phyloP scores from a whole-genome alignment of 257 asterid genomes.

The Cynanchum wilfordii region DNA sequence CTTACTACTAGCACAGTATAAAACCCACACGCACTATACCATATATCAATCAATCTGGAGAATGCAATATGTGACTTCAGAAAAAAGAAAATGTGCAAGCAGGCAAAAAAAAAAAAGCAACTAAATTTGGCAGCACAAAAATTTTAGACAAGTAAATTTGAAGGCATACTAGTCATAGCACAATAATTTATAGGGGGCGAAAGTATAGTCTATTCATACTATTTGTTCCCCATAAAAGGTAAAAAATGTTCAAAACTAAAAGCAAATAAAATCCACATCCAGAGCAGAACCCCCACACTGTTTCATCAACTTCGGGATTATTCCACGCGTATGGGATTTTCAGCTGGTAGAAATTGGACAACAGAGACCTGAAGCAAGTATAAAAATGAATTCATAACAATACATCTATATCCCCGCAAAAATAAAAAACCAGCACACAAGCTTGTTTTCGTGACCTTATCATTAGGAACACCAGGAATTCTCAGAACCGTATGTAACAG shows the following conservation, averaged over 20 bases:
- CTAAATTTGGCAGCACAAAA: neutral
- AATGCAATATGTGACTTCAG: too few relatives aligned
- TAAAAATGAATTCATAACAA: neutral
- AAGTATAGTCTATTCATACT: neutral
- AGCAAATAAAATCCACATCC: neutral
- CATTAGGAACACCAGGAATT: neutral
- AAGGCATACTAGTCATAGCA: neutral
- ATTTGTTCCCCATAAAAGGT: neutral
- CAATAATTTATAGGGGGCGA: neutral
- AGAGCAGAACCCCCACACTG: neutral
- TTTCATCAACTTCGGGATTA: neutral
- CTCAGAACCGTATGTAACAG: neutral
- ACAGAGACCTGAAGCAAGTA: slow-evolving; percentile 1
- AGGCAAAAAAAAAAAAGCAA: too few relatives aligned
- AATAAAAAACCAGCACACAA: neutral
- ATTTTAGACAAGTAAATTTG: too few relatives aligned
- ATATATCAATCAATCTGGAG: too few relatives aligned
- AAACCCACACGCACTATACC: too few relatives aligned
- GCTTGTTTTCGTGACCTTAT: neutral
- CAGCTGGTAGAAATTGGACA: neutral
- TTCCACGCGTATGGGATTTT: neutral
- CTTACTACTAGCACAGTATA: too few relatives aligned
- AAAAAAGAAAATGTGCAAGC: too few relatives aligned
- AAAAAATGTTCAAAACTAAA: neutral
- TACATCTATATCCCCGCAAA: too few relatives aligned